Percentiles rank a stretch among this genome's conserved stretches.
phyloP scores from a whole-genome alignment of 495 filamentous ascomycete genomes.

The Xylaria sp. region DNA sequence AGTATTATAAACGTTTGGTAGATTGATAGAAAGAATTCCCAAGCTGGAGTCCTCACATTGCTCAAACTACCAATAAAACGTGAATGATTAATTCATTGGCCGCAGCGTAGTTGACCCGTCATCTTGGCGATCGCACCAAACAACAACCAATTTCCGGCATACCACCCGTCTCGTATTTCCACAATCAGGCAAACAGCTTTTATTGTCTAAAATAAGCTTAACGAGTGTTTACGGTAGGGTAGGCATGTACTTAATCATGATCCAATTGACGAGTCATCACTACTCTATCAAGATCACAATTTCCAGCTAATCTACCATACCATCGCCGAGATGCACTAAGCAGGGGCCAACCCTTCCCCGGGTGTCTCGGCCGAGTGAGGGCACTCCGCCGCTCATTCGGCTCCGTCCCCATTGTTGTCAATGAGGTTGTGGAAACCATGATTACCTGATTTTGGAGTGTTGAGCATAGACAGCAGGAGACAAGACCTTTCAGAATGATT shows the following conservation, averaged over 20 bases:
- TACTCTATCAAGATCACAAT: not conserved
- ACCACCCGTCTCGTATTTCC: not conserved
- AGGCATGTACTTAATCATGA: not conserved
- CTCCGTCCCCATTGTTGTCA: not conserved
- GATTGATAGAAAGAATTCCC: not conserved
- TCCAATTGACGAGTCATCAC: not conserved
- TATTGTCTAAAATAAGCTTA: not conserved
- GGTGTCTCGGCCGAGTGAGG: conserved; percentile 16
- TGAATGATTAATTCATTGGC: not conserved
- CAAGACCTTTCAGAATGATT: not conserved
- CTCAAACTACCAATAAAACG: not conserved
- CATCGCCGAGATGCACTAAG: not conserved
- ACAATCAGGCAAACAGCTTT: not conserved
- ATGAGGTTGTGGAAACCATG: not conserved
- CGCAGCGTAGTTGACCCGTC: not conserved
- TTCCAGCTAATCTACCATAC: not conserved
- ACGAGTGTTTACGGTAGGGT: not conserved
- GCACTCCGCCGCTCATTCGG: not conserved
- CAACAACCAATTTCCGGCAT: not conserved
- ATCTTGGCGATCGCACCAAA: not conserved
- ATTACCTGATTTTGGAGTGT: not conserved
- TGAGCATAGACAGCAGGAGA: not conserved
- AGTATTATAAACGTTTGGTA: not conserved
- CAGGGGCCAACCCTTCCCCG: not conserved
- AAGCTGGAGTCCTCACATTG: not conserved